A percentile compares a stretch with the other conserved stretches of the same genome.
Evolutionary conservation across 768 basidiomycete genomes (phyloP).

Genomic region (Pulveroboletus ravenelii): DNA sequence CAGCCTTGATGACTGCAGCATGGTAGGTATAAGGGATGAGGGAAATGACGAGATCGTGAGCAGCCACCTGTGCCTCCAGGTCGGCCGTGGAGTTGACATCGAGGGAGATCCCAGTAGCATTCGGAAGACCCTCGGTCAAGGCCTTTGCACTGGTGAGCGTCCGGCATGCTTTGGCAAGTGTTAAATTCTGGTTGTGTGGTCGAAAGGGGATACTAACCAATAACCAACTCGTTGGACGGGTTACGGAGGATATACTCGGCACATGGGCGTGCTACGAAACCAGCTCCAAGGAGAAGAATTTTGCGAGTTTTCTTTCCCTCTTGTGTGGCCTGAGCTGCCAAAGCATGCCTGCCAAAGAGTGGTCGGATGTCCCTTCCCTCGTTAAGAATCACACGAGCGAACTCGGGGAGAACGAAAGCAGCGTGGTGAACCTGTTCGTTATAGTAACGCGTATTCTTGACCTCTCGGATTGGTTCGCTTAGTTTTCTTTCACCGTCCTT

Average conservation of each 20-base stretch:
- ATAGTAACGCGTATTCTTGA: constrained; percentile 77
- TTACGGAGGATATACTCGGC: constrained; percentile 88
- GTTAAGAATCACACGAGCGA: constrained; percentile 68
- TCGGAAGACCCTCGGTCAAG: constrained; percentile 63
- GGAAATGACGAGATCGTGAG: constrained; percentile 90
- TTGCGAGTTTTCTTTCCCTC: constrained; percentile 51
- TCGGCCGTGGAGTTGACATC: constrained; percentile 70
- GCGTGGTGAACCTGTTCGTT: constrained; percentile 74
- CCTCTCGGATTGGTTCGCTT: constrained; percentile 64
- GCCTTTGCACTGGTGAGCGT: constrained; percentile 73
- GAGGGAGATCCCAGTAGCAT: constrained; percentile 69
- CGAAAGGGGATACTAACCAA: constrained; percentile 49
- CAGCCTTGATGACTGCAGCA: constrained; percentile 82
- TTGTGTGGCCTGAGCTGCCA: constrained; percentile 38
- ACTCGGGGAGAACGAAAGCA: constrained; percentile 92
- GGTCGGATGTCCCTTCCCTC: constrained; percentile 71
- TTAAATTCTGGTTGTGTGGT: constrained; percentile 1
- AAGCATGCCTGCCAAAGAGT: constrained; percentile 62
- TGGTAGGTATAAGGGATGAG: constrained; percentile 96
- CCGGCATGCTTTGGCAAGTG: constrained; percentile 62
- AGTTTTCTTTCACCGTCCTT: constrained; percentile 70
- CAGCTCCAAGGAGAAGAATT: constrained; percentile 88
- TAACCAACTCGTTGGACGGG: constrained; percentile 76
- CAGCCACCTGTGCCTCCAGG: constrained; percentile 77
- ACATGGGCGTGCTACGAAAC: constrained; percentile 93